These are phyloP conservation scores for Diplocarpon rosae DNA, from an alignment of 2,329 filamentous ascomycete species.

Conservation along the genomic window DNA sequence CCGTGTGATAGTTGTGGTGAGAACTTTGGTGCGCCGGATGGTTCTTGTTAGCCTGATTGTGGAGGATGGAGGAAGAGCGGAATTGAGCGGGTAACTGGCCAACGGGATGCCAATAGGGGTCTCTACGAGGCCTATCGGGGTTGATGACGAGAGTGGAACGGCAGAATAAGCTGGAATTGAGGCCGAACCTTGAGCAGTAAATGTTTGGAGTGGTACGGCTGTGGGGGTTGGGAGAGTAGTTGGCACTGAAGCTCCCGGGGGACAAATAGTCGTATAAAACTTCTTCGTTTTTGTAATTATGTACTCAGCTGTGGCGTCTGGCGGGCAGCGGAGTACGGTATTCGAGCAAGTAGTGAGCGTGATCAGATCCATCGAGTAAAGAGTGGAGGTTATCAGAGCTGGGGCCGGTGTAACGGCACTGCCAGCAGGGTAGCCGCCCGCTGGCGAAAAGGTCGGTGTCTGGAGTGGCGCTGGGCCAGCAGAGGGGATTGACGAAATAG, in stretches of 20 bases:
- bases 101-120: constrained; percentile 13
- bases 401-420: constrained; percentile 9
- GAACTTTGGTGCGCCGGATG: too few relatives aligned
- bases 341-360: too few relatives aligned
- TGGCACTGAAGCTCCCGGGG: too few relatives aligned
- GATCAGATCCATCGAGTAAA: constrained; percentile 8
- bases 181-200: neutral
- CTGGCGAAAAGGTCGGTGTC: neutral
- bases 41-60: neutral
- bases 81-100: neutral
- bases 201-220: too few relatives aligned
- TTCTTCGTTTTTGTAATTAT: too few relatives aligned
- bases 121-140: constrained; percentile 8
- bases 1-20: too few relatives aligned
- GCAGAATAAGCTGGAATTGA: constrained; percentile 14
- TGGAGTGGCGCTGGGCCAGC: too few relatives aligned
- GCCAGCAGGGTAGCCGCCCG: neutral
- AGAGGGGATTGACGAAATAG: too few relatives aligned
- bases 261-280: too few relatives aligned
- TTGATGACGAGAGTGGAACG: constrained; percentile 9
- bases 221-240: too few relatives aligned
- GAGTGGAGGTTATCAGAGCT: constrained; percentile 12
- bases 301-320: too few relatives aligned
- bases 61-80: neutral
- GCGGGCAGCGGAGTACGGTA: too few relatives aligned